Evolutionary conservation across 2,329 filamentous ascomycete genomes (phyloP).

Genomic region (Colletotrichum neosansevieriae): DNA sequence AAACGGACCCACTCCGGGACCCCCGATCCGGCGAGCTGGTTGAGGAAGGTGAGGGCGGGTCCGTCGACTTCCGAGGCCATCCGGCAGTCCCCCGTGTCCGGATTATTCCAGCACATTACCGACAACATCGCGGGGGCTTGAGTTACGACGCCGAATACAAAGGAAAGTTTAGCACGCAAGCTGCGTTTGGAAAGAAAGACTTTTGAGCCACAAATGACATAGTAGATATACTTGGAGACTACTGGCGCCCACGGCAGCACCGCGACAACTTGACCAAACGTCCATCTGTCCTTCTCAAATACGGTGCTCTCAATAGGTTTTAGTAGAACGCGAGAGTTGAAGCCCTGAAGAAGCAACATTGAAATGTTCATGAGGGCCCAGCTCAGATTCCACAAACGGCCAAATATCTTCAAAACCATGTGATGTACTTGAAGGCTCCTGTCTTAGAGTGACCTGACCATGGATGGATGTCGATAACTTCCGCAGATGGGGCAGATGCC

Average conservation of each 20-base stretch:
- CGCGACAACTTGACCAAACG: constrained; percentile 45
- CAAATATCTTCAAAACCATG: too few relatives aligned
- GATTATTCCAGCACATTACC: background rate
- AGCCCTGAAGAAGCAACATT: background rate
- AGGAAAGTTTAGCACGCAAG: background rate
- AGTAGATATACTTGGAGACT: constrained; percentile 41
- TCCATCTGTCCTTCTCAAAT: constrained; percentile 36
- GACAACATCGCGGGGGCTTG: too few relatives aligned
- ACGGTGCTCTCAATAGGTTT: too few relatives aligned
- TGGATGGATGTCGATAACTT: too few relatives aligned
- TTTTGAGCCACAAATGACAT: constrained; percentile 39
- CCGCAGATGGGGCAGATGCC: too few relatives aligned
- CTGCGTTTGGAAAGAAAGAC: background rate
- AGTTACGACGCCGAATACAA: constrained; percentile 11
- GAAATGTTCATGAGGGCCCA: background rate
- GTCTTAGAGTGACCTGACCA: too few relatives aligned
- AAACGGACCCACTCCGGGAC: background rate
- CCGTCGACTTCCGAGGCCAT: background rate
- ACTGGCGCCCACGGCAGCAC: constrained; percentile 44
- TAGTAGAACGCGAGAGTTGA: background rate
- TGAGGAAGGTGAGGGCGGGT: background rate
- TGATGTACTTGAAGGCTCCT: too few relatives aligned
- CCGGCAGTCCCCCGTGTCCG: background rate
- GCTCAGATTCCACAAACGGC: too few relatives aligned
- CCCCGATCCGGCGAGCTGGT: constrained; percentile 12